Base-by-base conservation (phyloP, 768 basidiomycete species). In the Lanmaoa rubissima region DNA sequence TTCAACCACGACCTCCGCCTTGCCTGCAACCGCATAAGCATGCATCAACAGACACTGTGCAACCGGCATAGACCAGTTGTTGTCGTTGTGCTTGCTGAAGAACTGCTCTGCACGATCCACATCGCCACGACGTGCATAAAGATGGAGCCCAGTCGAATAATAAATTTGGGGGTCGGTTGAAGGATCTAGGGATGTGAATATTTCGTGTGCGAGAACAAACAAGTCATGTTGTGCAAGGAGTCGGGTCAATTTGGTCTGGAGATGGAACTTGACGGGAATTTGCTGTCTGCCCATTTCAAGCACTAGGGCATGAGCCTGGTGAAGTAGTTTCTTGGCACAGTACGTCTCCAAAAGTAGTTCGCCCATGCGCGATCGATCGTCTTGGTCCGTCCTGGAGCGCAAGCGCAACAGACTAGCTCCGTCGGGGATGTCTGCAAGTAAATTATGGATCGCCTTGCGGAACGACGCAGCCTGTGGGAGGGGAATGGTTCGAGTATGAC, bases 111-210 rank as follows among this genome's bases (percentile, higher is more conserved):
- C 77, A 7, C 72, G 71, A 26, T 63, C 62, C 17, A 71, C 61
- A 57, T 86, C 73, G 31, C 87, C 87, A 53, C 81, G 75, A 28
- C 76, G 78, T 8, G 84, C 76, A 63, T 75, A 75, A 17, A 87
- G 69, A 65, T 77, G 74, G 6, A 88, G 72, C n/a, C 80, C 85
- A 0, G 78, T 75, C 41, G 73, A 74, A 53, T 75, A 69, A 40
- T 70, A 64, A 16, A 56, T 31, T 42, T 36, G 64, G 26, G 68
- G 58, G 17, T 60, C 46, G 41, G 52, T 53, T 8, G 47, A 61
- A 31, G 66, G 57, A 32, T 64, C 56, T 42, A 82, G 50, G 7
- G 72, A 60, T 19, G 69, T 36, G 61, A 76, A 84, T 24, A 83
- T 62, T 28, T 69, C 65, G 51, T 79, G 78, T 12, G 85, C 86